Evolutionary conservation across 345 rosid species (phyloP), one percentile per base, ranked within the genome.

Genomic region (Hibiscus mutabilis): DNA sequence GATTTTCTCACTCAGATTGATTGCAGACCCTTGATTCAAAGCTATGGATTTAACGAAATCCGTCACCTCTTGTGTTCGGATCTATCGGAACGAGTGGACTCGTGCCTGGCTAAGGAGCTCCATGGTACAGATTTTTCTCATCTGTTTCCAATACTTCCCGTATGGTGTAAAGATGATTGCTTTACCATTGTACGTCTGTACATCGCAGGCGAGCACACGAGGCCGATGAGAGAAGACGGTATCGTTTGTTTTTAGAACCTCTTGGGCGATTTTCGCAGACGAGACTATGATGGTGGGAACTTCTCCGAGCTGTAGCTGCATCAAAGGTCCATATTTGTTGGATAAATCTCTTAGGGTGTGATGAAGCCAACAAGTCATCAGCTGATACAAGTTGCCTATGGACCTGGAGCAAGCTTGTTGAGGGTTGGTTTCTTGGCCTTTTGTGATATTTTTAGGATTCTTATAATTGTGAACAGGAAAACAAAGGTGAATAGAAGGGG

Each of bases 241-340:
- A 35, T 82, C 86, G 40, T 85, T 74, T 11, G 71, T 67, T 60
- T 75, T 85, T 69, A 84, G 49, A 5, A 77, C 71, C 46, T 79
- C 74, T 22, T 74, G 62, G 2, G 84, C 84, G 1, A 73, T n/a
- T 46, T 79, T 65, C 0, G 81, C 69, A 0, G 82, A 81, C 1
- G 86, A 80, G 16, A 78, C 31, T 1, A 85, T 77, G 0, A 79
- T 16, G 2, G 69, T 55, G 9, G 78, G 19, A 29, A 77, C 63
- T 63, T 37, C 68, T 35, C 68, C 68, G 2, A 63, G 68, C 9
- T 63, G 49, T 1, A 63, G 8, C 7, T 35, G 27, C 68, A 63
- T 63, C 29, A 63, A 12, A 7, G 27, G 27, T 9, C 68, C 68
- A 18, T 63, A 19, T n/a, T 62, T 37, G 16, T 37, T 37, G 29